Evolutionary conservation across 129 eudicot species (phyloP).

Genomic region (Calendula officinalis): DNA sequence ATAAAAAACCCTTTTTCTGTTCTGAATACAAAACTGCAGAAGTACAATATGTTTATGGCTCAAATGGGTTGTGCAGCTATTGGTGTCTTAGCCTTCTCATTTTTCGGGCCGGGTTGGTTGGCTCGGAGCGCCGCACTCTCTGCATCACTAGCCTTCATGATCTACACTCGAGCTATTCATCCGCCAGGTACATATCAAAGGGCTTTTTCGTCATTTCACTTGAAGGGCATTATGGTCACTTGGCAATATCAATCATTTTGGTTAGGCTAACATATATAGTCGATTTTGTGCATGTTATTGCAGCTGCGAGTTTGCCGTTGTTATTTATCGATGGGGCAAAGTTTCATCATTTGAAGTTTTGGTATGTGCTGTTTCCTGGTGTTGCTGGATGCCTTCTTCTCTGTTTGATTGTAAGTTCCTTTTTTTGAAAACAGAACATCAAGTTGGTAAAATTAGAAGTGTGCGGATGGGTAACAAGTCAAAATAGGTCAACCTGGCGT

Average conservation of each 20-base stretch:
- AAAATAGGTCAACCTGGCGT: too few relatives aligned
- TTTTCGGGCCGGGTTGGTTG: slow-evolving; percentile 91
- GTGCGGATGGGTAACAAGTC: too few relatives aligned
- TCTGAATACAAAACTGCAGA: slow-evolving; percentile 54
- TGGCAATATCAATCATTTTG: not conserved
- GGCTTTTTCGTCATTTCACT: not conserved
- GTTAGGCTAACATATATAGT: not conserved
- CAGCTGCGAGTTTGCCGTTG: slow-evolving; percentile 95
- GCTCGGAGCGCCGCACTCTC: slow-evolving; percentile 84
- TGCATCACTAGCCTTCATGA: slow-evolving; percentile 91
- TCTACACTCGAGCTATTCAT: slow-evolving; percentile 59
- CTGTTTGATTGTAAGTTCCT: slow-evolving; percentile 72
- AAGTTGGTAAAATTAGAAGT: too few relatives aligned
- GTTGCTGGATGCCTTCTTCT: slow-evolving; percentile 80
- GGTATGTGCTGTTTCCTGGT: slow-evolving; percentile 92
- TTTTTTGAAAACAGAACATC: not conserved
- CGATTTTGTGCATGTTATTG: not conserved
- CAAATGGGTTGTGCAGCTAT: slow-evolving; percentile 98
- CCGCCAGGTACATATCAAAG: slow-evolving; percentile 60
- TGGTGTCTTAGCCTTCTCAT: slow-evolving; percentile 77
- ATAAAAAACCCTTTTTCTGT: slow-evolving; percentile 10
- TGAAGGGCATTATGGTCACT: too few relatives aligned
- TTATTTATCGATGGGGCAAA: slow-evolving; percentile 84
- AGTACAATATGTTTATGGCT: slow-evolving; percentile 94
- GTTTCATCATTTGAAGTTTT: slow-evolving; percentile 69